phyloP scores from a whole-genome alignment of 345 rosid species.

The Ailanthus altissimus region DNA sequence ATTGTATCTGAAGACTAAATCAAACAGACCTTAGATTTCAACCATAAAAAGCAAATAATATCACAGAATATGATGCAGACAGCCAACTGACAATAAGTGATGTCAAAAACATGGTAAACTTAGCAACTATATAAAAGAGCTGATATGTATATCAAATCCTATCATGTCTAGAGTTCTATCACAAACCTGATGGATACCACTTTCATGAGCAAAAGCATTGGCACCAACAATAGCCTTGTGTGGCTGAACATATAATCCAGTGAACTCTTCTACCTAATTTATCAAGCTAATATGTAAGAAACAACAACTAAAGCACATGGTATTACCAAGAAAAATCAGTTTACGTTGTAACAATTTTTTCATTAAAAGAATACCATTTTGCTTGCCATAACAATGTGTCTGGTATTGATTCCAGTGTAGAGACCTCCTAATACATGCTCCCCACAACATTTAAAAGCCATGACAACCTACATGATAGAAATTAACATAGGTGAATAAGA shows the following conservation, averaged over 20 bases:
- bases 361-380: constrained; percentile 63
- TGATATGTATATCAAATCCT: background rate
- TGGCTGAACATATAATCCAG: constrained; percentile 85
- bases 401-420: constrained; percentile 70
- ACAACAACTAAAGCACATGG: background rate
- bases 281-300: constrained; percentile 1
- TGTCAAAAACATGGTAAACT: background rate
- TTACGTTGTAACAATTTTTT: background rate
- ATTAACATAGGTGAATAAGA: background rate
- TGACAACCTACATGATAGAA: constrained; percentile 58
- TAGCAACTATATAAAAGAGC: background rate
- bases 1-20: too few species aligned
- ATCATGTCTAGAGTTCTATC: background rate
- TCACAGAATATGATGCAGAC: background rate
- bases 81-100: background rate
- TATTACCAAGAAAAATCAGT: background rate
- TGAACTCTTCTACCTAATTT: constrained; percentile 85
- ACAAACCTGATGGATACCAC: constrained; percentile 93
- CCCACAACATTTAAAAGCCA: constrained; percentile 90
- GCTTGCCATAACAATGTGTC: constrained; percentile 86
- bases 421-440: constrained; percentile 77
- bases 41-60: background rate
- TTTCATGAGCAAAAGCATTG: constrained; percentile 97
- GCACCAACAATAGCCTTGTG: constrained; percentile 98
- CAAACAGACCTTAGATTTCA: too few species aligned